Evolutionary conservation across 2,329 filamentous ascomycete genomes (phyloP).

Genomic region (Aspergillus sp.): DNA sequence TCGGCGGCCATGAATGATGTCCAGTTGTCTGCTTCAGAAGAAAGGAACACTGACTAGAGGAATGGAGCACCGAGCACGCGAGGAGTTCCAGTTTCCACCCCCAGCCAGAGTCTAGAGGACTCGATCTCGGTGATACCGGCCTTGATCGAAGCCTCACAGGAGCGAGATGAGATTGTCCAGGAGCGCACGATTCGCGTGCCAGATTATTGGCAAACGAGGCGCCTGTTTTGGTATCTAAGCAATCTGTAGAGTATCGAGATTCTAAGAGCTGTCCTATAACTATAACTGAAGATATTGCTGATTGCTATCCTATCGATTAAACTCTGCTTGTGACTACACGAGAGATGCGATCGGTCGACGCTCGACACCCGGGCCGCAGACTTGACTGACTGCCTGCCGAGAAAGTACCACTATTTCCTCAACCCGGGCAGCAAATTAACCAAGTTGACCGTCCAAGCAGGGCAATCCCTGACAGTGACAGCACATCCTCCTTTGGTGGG

Average conservation of each 20-base stretch:
- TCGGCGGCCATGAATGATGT: not conserved
- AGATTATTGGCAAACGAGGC: constrained; percentile 4
- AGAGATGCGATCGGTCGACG: not conserved
- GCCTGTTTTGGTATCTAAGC: not conserved
- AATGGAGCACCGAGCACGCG: constrained; percentile 23
- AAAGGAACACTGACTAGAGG: constrained; percentile 8
- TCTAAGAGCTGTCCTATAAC: not conserved
- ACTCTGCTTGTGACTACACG: not conserved
- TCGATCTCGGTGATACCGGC: constrained; percentile 10
- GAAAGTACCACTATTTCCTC: not conserved
- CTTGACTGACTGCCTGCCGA: not conserved
- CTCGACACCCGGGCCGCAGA: not conserved
- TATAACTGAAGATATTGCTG: not conserved
- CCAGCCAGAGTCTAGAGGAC: constrained; percentile 13
- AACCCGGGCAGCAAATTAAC: not conserved
- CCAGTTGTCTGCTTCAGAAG: constrained; percentile 11
- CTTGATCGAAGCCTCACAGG: not conserved
- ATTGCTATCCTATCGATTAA: constrained; percentile 1
- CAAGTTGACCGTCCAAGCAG: not conserved
- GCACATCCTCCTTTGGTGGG: not conserved
- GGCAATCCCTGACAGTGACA: not conserved
- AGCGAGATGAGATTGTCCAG: not conserved
- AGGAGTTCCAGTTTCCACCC: constrained; percentile 23
- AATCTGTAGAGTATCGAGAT: not conserved
- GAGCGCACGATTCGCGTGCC: not conserved